phyloP scores from a whole-genome alignment of 73 alveolate species.

The Durusdinium trenchii region DNA sequence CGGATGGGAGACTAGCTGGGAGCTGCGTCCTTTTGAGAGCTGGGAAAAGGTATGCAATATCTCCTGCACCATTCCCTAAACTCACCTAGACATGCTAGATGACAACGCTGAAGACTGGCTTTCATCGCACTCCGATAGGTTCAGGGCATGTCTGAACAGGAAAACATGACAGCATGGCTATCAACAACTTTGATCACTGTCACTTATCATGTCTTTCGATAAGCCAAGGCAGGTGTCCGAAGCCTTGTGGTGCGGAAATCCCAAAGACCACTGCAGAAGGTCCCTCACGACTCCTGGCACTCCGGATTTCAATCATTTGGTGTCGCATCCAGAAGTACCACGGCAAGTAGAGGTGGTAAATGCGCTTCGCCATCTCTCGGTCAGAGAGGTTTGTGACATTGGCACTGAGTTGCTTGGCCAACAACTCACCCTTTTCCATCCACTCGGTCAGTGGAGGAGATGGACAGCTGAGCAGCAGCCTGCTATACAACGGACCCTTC shows the following conservation, averaged over 20 bases:
- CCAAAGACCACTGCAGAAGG: constrained; percentile 56
- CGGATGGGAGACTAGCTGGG: too few species aligned
- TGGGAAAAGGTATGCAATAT: too few species aligned
- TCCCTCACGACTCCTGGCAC: background rate
- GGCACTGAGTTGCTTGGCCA: background rate
- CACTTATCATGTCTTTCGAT: too few species aligned
- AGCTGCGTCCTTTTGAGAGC: too few species aligned
- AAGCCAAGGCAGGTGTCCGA: too few species aligned
- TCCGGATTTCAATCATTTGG: background rate
- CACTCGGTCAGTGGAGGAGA: constrained; percentile 10
- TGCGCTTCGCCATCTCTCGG: constrained; percentile 45
- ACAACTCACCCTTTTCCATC: constrained; percentile 30
- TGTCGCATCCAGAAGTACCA: constrained; percentile 71
- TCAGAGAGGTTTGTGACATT: background rate
- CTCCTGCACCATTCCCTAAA: too few species aligned
- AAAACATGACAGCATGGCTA: too few species aligned
- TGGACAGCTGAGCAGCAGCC: constrained; percentile 8
- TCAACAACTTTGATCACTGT: too few species aligned
- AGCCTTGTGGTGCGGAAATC: constrained; percentile 45
- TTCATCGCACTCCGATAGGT: too few species aligned
- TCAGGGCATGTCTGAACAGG: too few species aligned
- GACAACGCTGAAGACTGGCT: too few species aligned
- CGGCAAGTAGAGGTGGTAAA: constrained; percentile 74
- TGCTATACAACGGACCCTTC: constrained; percentile 40
- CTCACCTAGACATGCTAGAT: too few species aligned